phyloP scores from a whole-genome alignment of 2,329 filamentous ascomycete genomes.

The Graphilbum ipis-grandicollis region DNA sequence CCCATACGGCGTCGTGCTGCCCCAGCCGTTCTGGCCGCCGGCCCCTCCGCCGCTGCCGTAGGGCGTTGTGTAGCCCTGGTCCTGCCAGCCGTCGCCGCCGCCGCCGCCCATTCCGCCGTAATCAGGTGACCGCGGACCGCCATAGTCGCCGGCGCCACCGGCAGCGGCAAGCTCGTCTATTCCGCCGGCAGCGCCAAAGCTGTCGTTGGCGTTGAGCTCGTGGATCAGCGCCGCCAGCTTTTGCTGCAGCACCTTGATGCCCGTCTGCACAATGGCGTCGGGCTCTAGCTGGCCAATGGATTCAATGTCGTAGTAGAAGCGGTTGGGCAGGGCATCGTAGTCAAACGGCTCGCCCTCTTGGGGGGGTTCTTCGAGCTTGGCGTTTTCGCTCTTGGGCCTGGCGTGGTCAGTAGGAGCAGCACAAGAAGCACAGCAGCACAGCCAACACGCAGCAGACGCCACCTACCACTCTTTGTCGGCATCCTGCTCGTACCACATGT shows the following conservation, averaged over 20 bases:
- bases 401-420: not conserved
- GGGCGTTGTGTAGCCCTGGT: slow-evolving; percentile 48
- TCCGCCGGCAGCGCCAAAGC: slow-evolving; percentile 22
- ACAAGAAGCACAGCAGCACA: not conserved
- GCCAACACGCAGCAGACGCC: not conserved
- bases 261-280: slow-evolving; percentile 74
- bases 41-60: slow-evolving; percentile 26
- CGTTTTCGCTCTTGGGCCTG: slow-evolving; percentile 70
- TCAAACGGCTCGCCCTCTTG: slow-evolving; percentile 78
- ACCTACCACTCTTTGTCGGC: slow-evolving; percentile 65
- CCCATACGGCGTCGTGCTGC: slow-evolving; percentile 50
- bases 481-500: slow-evolving; percentile 90
- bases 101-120: slow-evolving; percentile 38
- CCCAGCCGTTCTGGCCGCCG: slow-evolving; percentile 42
- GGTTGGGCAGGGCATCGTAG: slow-evolving; percentile 67
- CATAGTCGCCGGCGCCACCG: slow-evolving; percentile 28
- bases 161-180: slow-evolving; percentile 17
- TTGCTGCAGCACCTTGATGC: slow-evolving; percentile 73
- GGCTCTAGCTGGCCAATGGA: slow-evolving; percentile 75
- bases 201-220: slow-evolving; percentile 31
- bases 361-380: slow-evolving; percentile 60
- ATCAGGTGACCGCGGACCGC: slow-evolving; percentile 50
- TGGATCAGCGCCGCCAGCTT: slow-evolving; percentile 64
- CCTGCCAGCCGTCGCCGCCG: slow-evolving; percentile 30
- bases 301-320: slow-evolving; percentile 92